Evolutionary conservation across 345 rosid species (phyloP), one percentile per base, ranked within the genome.

Genomic region (Arabis hirsuta): DNA sequence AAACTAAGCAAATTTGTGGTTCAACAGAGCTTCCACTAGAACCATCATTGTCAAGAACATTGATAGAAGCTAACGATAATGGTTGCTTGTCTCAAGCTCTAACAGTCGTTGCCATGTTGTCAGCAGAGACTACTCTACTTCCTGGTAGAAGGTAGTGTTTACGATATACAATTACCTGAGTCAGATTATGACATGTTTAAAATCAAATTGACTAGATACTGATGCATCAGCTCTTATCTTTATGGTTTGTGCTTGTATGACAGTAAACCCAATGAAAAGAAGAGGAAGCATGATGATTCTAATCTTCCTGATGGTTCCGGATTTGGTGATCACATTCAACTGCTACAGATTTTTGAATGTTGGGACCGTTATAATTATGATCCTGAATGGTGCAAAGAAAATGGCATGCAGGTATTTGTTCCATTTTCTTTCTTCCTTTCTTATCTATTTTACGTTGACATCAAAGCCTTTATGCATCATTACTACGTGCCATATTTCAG

Each of bases 231-330:
- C 29, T 20, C 54, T 16, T 55, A 11, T 32, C 12, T 32, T 47
- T 27, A 47, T 69, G 51, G 41, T 69, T 60, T 54, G 46, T 54
- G 67, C 65, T 70, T 55, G 65, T 46, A 47, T 60, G 66, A 78
- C 82, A 85, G 91, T 84, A 91, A 78, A 73, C 81, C 66, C 69
- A 63, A 54, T 56, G 99, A 88, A 62, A 91, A 84, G 88, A 91
- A 95, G 87, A 85, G 93, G 81, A 95, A 92, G 78, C 87, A 76
- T 27, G 27, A 81, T 27, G 72, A 83, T 29, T 67, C 71, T 48
- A 87, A 83, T 65, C 97, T 91, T 80, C 97, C 98, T 60, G 94
- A 89, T 80, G 99, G 98, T 57, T 89, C 89, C 54, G 96, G 97
- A 65, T 88, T 69, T 68, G 99, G 99, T 72, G 99, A 95, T 80